phyloP scores from a whole-genome alignment of 495 filamentous ascomycete species.

The Neurospora tetrasperma region DNA sequence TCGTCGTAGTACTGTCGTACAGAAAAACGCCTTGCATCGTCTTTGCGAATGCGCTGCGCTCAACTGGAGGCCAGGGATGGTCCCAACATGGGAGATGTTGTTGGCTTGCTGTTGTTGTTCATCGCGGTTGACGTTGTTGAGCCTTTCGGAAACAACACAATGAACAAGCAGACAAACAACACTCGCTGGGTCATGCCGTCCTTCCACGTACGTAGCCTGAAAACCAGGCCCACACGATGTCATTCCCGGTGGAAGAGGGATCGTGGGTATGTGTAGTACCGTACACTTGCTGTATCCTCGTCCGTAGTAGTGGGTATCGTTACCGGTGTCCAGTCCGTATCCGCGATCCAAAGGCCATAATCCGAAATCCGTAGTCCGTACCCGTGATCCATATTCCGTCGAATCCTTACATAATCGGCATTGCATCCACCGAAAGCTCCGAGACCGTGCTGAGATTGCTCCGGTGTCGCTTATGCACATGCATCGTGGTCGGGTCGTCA shows the following conservation, averaged over 20 bases:
- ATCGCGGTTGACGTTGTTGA: not conserved
- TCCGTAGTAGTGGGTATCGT: not conserved
- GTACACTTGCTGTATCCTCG: not conserved
- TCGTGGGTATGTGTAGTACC: constrained; percentile 1
- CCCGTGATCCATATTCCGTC: not conserved
- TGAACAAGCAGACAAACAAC: not conserved
- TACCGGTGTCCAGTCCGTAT: not conserved
- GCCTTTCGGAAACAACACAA: too few relatives aligned
- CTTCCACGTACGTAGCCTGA: constrained; percentile 19
- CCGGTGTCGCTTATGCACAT: constrained; percentile 39
- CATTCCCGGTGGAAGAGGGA: not conserved
- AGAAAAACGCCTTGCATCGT: not conserved
- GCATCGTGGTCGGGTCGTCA: not conserved
- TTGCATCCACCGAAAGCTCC: not conserved
- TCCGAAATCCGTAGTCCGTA: not conserved
- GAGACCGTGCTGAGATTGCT: constrained; percentile 17
- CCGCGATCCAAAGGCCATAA: not conserved
- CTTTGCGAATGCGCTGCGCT: not conserved
- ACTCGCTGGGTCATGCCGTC: constrained; percentile 20
- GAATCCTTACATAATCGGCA: not conserved
- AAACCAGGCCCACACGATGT: not conserved
- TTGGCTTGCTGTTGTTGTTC: not conserved
- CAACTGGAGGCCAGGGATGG: not conserved
- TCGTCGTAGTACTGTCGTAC: not conserved
- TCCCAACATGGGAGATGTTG: not conserved